Conservation (phyloP, 768 basidiomycete species). For the Boletus vermiculosoides region DNA sequence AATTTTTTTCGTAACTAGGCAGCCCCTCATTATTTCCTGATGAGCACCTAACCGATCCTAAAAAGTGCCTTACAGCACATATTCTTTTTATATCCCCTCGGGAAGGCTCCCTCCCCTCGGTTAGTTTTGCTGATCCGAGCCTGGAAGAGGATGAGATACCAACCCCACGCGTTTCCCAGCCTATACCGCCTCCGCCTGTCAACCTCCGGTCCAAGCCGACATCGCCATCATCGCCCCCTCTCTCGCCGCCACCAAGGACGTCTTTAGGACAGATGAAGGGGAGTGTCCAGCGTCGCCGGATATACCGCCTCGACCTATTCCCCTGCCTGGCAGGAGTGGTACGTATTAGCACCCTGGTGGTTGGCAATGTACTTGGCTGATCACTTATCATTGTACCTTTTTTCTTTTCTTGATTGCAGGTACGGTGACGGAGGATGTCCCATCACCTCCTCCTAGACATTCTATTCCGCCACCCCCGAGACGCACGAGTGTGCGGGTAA, state of each 20-base stretch:
- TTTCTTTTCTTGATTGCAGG: constrained; percentile 13
- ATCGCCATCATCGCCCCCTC: constrained; percentile 14
- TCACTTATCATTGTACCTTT: background rate
- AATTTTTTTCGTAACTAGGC: no score
- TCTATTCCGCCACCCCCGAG: constrained; percentile 25
- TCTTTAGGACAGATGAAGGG: constrained; percentile 19
- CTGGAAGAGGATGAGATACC: constrained; percentile 30
- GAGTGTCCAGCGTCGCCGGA: constrained; percentile 30
- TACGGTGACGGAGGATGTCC: constrained; percentile 11
- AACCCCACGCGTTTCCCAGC: constrained; percentile 32
- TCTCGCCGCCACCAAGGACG: constrained; percentile 16
- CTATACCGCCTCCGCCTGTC: constrained; percentile 35
- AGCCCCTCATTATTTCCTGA: no score
- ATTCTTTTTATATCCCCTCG: no score
- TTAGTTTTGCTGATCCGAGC: no score
- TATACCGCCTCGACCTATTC: constrained; percentile 30
- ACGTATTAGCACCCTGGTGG: background rate
- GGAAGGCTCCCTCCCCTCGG: no score
- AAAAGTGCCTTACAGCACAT: no score
- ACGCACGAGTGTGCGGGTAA: constrained; percentile 21
- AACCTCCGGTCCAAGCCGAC: constrained; percentile 24
- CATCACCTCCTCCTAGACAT: constrained; percentile 12
- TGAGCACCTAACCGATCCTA: no score
- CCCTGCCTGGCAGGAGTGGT: constrained; percentile 32
- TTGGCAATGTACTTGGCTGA: constrained; percentile 2